These are phyloP conservation scores for Nymphaea thermarum DNA, from an alignment of 164 flowering plant species.

Conservation along the genomic window DNA sequence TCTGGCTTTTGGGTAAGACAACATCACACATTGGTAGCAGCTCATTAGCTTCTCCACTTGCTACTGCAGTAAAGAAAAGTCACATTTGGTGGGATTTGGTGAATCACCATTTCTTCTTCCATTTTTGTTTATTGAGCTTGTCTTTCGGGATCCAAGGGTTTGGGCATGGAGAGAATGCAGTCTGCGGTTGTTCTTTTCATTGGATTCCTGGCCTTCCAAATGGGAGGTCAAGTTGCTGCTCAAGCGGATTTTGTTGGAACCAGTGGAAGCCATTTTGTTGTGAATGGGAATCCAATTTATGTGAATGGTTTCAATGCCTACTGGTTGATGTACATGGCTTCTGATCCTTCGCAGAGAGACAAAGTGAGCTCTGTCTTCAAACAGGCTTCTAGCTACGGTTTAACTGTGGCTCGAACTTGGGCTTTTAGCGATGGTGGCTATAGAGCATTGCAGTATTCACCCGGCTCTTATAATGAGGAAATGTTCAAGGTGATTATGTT, in stretches of 20 bases:
- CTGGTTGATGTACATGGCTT: constrained; percentile 37
- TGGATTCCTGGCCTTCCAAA: constrained; percentile 1
- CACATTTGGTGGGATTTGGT: background rate
- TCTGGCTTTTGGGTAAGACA: background rate
- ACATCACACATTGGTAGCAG: background rate
- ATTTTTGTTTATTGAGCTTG: background rate
- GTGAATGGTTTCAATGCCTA: constrained; percentile 20
- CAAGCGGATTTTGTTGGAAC: constrained; percentile 6
- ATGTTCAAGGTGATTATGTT: constrained; percentile 28
- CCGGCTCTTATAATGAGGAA: constrained; percentile 39
- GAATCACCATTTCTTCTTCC: background rate
- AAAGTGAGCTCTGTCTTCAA: constrained; percentile 27
- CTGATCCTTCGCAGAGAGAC: constrained; percentile 21
- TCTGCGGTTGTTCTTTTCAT: background rate
- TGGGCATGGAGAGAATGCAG: background rate
- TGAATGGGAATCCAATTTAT: constrained; percentile 13
- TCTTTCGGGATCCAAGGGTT: background rate
- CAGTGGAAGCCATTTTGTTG: constrained; percentile 13
- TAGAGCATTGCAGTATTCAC: constrained; percentile 32
- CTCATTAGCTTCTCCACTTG: background rate
- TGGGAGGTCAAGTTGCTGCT: background rate
- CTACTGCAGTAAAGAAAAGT: too few relatives aligned
- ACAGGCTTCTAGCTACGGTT: constrained; percentile 27
- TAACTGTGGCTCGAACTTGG: constrained; percentile 50
- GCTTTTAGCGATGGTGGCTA: constrained; percentile 51